Base-by-base conservation (phyloP, 2,329 filamentous ascomycete species). In the Corinectria fuckeliana region DNA sequence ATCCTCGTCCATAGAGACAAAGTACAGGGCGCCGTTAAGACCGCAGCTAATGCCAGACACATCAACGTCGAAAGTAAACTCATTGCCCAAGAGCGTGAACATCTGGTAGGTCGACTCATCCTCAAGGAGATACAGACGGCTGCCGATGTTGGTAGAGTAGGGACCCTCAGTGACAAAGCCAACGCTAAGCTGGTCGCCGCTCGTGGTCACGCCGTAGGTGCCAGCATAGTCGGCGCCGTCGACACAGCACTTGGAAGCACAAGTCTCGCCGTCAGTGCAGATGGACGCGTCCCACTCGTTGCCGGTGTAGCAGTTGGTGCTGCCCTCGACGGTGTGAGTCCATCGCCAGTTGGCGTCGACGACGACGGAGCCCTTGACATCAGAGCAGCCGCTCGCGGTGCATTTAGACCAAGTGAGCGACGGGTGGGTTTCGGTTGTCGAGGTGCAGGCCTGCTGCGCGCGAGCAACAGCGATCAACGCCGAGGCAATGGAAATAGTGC, bases 31-130 rank as follows among this genome's bases (percentile, higher is more conserved):
- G 52, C 88, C 88, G 75, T 92, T 91, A 56, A 91, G 76, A 55
- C 89, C 89, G 69, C 89, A 91, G 56, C 84, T 84, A 8, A 90
- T 78, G 66, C 83, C 82, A 41, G 87, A 89, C 32, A 89, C 83
- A 69, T 91, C 88, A 25, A 90, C 87, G 51, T 90, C 88, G 58
- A 91, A 90, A 45, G 86, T 88, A 75, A 91, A 87, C 74, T 91
- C 88, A 70, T 87, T 82, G 75, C 85, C 85, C 50, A 86, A 79
- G 44, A 90, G 78, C 54, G 85, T 81, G 76, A 90, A 86, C 70
- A 83, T 81, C 75, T 89, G 77, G 74, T 91, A 91, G 54, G 82
- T 83, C 62, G 78, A 80, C 32, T 86, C 82, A 50, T 80, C 78
- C 64, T 83, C 81, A 78, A 91, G 82, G 61, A 91, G 80, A 75